Evolutionary conservation across 768 basidiomycete genomes (phyloP).

Genomic region (Suillus plorans): DNA sequence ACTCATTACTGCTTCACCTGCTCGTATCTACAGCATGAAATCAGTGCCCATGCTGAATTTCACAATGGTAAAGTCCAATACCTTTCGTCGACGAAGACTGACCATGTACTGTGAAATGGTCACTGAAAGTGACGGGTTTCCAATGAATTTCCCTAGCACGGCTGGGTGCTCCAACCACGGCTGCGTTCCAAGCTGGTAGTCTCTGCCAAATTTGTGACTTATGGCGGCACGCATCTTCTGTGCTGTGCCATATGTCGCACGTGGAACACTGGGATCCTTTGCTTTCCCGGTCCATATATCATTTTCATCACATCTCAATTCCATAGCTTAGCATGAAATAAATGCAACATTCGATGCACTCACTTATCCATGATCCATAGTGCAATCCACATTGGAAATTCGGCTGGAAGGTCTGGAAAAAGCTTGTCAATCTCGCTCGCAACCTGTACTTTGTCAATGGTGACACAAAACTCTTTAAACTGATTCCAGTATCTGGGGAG

Average conservation of each 20-base stretch:
- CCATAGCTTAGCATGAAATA: not conserved
- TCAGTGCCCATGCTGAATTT: not conserved
- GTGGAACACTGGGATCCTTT: conserved; percentile 2
- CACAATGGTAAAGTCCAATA: not conserved
- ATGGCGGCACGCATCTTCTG: conserved; percentile 37
- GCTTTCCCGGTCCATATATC: conserved; percentile 20
- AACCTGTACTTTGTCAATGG: conserved; percentile 6
- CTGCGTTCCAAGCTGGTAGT: conserved; percentile 22
- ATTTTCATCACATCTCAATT: conserved; percentile 26
- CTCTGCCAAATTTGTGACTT: conserved; percentile 29
- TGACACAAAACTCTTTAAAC: conserved; percentile 18
- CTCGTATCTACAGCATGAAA: conserved; percentile 6
- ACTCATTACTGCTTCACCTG: conserved; percentile 28
- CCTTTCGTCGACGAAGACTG: conserved; percentile 25
- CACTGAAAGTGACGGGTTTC: conserved; percentile 32
- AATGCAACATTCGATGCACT: not conserved
- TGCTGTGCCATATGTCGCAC: conserved; percentile 29
- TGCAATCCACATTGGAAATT: conserved; percentile 25
- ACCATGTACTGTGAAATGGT: conserved; percentile 30
- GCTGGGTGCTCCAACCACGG: conserved; percentile 29
- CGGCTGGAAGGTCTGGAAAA: conserved; percentile 15
- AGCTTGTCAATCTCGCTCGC: conserved; percentile 13
- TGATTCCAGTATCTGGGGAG: conserved; percentile 19
- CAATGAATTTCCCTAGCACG: conserved; percentile 18
- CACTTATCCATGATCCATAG: conserved; percentile 30